Evolutionary conservation across 1,284 basidiomycete species (phyloP).

Genomic region (Fomitopsis pinicola): DNA sequence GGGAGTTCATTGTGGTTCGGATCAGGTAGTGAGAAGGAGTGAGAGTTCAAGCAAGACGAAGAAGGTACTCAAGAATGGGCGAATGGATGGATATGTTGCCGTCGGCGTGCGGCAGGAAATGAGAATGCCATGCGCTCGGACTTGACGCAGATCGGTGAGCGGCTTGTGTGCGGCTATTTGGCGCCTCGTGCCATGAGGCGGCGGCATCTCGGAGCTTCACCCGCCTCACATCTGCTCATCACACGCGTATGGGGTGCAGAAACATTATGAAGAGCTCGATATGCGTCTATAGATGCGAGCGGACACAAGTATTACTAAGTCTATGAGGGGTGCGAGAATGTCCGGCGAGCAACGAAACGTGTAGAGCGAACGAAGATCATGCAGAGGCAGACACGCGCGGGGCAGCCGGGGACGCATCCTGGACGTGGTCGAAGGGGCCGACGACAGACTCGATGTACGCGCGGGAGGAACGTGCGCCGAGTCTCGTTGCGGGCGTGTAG

Average conservation of each 20-base stretch:
- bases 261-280: neutral
- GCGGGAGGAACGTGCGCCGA: constrained; percentile 7
- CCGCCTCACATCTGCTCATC: neutral
- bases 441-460: constrained; percentile 19
- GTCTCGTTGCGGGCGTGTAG: constrained; percentile 45
- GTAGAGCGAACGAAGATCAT: too few species aligned
- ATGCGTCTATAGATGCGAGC: neutral
- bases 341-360: neutral
- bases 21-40: neutral
- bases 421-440: constrained; percentile 18
- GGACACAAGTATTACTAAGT: neutral
- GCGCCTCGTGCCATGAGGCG: neutral
- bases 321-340: neutral
- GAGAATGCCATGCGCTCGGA: neutral
- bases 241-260: neutral
- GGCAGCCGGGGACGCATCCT: neutral
- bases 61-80: neutral
- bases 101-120: neutral
- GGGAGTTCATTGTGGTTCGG: constrained; percentile 12
- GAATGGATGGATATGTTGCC: neutral
- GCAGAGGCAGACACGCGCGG: constrained; percentile 4
- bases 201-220: neutral
- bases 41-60: constrained; percentile 2
- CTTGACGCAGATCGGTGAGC: neutral
- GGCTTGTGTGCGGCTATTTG: constrained; percentile 5